Base-by-base conservation (phyloP, 371 early-diverging fungal species). In the Catenaria anguillulae region DNA sequence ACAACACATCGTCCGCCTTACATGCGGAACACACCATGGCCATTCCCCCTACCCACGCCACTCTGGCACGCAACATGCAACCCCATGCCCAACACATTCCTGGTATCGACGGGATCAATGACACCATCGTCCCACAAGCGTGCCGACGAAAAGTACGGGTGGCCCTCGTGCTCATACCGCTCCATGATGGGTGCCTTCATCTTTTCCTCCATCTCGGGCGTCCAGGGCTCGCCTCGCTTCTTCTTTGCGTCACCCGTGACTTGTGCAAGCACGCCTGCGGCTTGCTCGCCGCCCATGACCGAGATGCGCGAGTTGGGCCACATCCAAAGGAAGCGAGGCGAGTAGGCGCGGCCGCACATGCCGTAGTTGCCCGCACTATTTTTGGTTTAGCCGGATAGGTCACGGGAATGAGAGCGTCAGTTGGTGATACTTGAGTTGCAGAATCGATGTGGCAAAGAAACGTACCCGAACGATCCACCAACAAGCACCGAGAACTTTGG, bases 261-360 rank as follows among this genome's bases (percentile, higher is more conserved):
- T 65, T 90, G 90, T 12, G 94, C 84, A 61, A 97, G 77, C 31
- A 97, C 97, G 56, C 85, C 86, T 15, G 97, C 93, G 40, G 96
- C 93, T 74, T 97, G 95, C 71, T 95, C 97, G 61, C 97, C 97
- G 63, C 97, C 97, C 97, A 97, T 97, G 31, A 97, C 97, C 33
- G 90, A 88, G 66, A 97, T 93, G 50, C 97, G 82, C 34, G 92
- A 84, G 67, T 88, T 86, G 63, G 97, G 97, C 91, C 92, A 97
- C 84, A 90, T 90, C 89, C 89, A 97, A 68, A 97, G 71, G 83
- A 97, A 93, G 29, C 96, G 75, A 13, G 97, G 97, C 37, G 85
- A 80, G 67, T 88, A 96, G 0, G 97, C 93, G 62, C 97, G 77
- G 13, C 97, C 97, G 72, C 97, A 95, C 97, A 96, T 97, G 63